Percentiles rank a stretch among this genome's conserved stretches.
Evolutionary conservation across 208 protist species (phyloP).

Genomic region (Acanthamoeba sp.): DNA sequence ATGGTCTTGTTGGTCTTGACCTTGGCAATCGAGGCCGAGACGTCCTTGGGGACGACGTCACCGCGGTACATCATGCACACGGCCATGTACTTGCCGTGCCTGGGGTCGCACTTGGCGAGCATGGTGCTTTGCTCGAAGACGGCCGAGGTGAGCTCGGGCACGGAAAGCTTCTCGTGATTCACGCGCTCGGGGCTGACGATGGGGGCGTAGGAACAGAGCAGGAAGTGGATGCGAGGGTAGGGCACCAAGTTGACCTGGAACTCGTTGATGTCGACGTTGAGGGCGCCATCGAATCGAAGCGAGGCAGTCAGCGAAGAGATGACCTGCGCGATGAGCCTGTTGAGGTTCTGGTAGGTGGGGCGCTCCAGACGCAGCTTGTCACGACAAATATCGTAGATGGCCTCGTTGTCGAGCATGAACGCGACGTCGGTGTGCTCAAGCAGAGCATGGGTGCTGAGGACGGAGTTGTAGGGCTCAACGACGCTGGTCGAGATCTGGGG

Average conservation of each 20-base stretch:
- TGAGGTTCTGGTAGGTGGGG: constrained; percentile 97
- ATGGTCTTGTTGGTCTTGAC: constrained; percentile 97
- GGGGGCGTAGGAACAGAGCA: constrained; percentile 95
- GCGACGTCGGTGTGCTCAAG: constrained; percentile 96
- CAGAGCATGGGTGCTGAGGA: constrained; percentile 96
- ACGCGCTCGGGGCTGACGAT: constrained; percentile 94
- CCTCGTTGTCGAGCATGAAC: constrained; percentile 97
- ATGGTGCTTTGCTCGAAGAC: constrained; percentile 96
- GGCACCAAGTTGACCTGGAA: constrained; percentile 98
- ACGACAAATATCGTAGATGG: constrained; percentile 95
- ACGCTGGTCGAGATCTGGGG: constrained; percentile 97
- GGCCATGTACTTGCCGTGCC: constrained; percentile 97
- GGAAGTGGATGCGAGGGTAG: constrained; percentile 98
- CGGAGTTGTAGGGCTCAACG: constrained; percentile 98
- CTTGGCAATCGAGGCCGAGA: constrained; percentile 94
- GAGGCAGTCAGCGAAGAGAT: constrained; percentile 97
- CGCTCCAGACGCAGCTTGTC: constrained; percentile 95
- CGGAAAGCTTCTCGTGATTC: constrained; percentile 95
- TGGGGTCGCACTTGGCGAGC: constrained; percentile 97
- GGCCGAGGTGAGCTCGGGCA: constrained; percentile 95
- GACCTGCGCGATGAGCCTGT: constrained; percentile 96
- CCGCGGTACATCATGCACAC: constrained; percentile 98
- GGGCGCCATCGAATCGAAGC: constrained; percentile 96
- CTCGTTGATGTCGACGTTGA: constrained; percentile 98
- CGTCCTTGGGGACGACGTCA: constrained; percentile 98